These are phyloP conservation scores for Alloteropsis angusta DNA, from an alignment of 202 grass and related monocot species.

Conservation along the genomic window DNA sequence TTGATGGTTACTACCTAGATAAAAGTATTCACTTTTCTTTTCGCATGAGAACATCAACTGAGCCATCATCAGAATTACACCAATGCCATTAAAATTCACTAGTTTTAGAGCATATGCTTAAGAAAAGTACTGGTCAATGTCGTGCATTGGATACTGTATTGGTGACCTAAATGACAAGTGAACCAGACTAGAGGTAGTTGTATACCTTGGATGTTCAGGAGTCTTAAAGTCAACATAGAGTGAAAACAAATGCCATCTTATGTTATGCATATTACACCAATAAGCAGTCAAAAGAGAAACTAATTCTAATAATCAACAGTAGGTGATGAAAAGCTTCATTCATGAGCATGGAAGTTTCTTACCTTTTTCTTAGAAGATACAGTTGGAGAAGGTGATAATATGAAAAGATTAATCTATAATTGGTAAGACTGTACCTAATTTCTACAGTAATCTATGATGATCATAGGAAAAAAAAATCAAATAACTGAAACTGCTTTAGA, in stretches of 20 bases:
- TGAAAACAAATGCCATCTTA: conserved; percentile 3
- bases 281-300: not conserved
- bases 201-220: not conserved
- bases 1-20: not conserved
- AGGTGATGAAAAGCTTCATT: conserved; percentile 6
- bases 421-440: not conserved
- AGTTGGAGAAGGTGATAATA: conserved; percentile 4
- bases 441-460: not conserved
- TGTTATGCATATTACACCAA: not conserved
- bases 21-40: not conserved
- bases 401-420: not conserved
- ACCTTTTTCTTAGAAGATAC: not conserved
- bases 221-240: not conserved
- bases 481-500: not conserved
- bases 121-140: not conserved
- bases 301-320: not conserved
- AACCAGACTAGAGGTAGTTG: not conserved
- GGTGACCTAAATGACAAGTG: not conserved
- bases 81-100: not conserved
- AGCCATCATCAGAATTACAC: not conserved
- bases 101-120: not conserved
- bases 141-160: not conserved
- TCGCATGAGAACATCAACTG: not conserved
- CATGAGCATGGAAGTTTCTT: not conserved
- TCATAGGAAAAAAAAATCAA: not conserved